These are phyloP conservation scores for Wakefieldia striispora DNA, from an alignment of 768 basidiomycete genomes.

Conservation along the genomic window DNA sequence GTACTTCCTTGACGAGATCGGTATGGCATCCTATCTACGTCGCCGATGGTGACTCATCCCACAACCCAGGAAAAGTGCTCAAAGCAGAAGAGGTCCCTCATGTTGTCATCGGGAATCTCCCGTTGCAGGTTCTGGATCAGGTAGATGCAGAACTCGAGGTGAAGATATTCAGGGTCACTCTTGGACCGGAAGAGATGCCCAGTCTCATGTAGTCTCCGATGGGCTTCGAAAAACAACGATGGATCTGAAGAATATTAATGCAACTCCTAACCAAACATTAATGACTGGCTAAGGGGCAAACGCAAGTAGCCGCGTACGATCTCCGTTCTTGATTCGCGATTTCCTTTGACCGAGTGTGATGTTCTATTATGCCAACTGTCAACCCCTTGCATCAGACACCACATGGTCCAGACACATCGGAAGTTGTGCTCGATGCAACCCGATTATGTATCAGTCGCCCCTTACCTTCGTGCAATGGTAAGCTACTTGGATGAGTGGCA, in stretches of 20 bases:
- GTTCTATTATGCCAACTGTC: constrained; percentile 2
- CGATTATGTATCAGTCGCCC: neutral
- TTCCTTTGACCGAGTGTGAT: constrained; percentile 1
- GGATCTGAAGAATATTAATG: constrained; percentile 15
- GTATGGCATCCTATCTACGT: constrained; percentile 15
- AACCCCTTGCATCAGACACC: neutral
- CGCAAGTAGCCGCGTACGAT: neutral
- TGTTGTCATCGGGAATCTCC: constrained; percentile 12
- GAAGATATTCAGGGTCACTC: constrained; percentile 44
- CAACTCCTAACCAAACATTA: constrained; percentile 4
- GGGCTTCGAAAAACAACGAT: constrained; percentile 3
- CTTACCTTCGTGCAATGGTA: neutral
- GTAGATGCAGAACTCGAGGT: constrained; percentile 38
- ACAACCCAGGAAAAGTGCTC: constrained; percentile 22
- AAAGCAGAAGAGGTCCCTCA: constrained; percentile 28
- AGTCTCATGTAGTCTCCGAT: neutral
- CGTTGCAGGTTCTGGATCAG: constrained; percentile 30
- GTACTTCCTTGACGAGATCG: constrained; percentile 40
- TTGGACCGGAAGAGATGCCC: neutral
- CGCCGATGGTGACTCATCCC: neutral
- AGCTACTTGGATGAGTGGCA: neutral
- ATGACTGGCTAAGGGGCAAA: neutral
- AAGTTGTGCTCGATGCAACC: constrained; percentile 2
- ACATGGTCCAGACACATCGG: neutral
- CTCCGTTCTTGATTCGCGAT: constrained; percentile 9